Conservation (phyloP, 2,329 filamentous ascomycete genomes). For the Catunica adiposa region DNA sequence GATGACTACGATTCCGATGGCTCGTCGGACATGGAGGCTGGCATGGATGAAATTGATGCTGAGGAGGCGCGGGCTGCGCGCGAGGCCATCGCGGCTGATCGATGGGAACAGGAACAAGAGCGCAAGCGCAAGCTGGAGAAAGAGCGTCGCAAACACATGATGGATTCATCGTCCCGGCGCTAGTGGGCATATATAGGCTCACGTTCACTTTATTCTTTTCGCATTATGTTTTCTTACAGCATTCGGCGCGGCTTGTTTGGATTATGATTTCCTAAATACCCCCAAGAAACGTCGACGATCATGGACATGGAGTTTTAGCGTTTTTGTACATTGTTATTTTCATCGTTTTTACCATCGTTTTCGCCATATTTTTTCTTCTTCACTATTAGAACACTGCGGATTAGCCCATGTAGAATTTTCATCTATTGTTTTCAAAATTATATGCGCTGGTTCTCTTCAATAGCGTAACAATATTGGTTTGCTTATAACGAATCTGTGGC, state of each 20-base stretch:
- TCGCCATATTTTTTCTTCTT: neutral
- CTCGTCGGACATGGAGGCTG: conserved; percentile 67
- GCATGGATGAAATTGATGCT: conserved; percentile 53
- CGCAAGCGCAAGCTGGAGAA: conserved; percentile 45
- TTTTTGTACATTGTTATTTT: neutral
- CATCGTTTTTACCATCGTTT: neutral
- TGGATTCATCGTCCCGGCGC: neutral
- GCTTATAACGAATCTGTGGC: no score
- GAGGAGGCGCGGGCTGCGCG: conserved; percentile 50
- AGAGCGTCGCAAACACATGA: conserved; percentile 32
- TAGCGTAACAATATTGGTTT: no score
- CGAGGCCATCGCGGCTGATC: conserved; percentile 51
- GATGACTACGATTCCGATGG: conserved; percentile 46
- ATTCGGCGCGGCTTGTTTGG: neutral
- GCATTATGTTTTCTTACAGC: conserved; percentile 3
- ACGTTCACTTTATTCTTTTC: neutral
- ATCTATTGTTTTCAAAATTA: neutral
- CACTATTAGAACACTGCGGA: neutral
- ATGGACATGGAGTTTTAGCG: neutral
- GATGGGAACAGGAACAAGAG: conserved; percentile 46
- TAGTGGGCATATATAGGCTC: neutral
- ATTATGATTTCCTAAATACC: neutral
- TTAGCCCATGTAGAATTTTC: no score
- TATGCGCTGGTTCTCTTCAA: no score
- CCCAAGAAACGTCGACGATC: neutral